These are phyloP conservation scores for Wickerhamiella qilinensis DNA, from an alignment of 805 yeast species.

Conservation along the genomic window DNA sequence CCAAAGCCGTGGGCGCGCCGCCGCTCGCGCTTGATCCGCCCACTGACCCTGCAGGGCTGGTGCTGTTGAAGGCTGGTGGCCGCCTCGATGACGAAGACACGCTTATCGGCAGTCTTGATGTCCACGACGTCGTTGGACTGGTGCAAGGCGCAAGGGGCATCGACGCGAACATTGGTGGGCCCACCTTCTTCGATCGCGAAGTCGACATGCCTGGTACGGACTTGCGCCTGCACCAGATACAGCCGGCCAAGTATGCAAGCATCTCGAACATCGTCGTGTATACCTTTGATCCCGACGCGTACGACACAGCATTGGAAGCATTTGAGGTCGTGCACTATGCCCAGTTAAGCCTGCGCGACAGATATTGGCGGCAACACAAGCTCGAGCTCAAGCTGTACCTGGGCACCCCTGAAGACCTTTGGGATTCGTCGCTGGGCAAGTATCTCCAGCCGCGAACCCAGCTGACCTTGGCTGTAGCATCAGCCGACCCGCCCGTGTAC, in stretches of 20 bases:
- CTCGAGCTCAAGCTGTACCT: slow-evolving; percentile 9
- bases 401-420: slow-evolving; percentile 26
- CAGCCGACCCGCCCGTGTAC: neutral
- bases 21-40: too few species aligned
- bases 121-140: slow-evolving; percentile 9
- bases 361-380: neutral
- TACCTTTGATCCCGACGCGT: slow-evolving; percentile 28
- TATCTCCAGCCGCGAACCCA: neutral
- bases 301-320: slow-evolving; percentile 8
- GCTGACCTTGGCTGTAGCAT: neutral
- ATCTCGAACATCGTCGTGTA: slow-evolving; percentile 69
- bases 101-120: too few species aligned
- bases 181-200: slow-evolving; percentile 41
- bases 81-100: too few species aligned
- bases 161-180: too few species aligned
- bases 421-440: neutral
- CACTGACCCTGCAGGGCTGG: too few species aligned
- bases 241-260: slow-evolving; percentile 61
- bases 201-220: slow-evolving; percentile 54
- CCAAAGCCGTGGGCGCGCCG: too few species aligned
- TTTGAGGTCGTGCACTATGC: neutral
- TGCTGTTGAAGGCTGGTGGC: too few species aligned
- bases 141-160: too few species aligned
- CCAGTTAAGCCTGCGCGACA: slow-evolving; percentile 12
- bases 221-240: slow-evolving; percentile 72